Base-by-base conservation (phyloP, 2,329 filamentous ascomycete species). In the Septoria petroselini region DNA sequence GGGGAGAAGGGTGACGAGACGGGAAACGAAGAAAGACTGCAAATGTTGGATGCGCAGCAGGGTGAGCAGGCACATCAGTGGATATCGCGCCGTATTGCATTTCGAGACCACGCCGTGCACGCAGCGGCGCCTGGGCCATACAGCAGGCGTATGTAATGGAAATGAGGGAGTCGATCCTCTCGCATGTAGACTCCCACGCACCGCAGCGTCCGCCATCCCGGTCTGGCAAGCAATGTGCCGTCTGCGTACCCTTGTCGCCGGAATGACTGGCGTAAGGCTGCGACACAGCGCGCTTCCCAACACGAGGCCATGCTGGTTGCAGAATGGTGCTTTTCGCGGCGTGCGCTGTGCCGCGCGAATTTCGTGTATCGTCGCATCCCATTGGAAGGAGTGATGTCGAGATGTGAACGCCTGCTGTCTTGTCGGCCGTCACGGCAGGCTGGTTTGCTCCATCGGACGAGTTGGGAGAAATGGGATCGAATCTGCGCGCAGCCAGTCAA, bases 191-290 rank as follows among this genome's bases (percentile, higher is more conserved):
- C 46, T 41, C 30, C 31, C 37, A 15, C 41, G 48, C 48, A 50
- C 48, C 11, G 48, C 48, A 50, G 41, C 23, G 30, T 33, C 30
- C 30, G 14, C 4, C 40, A 19, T 11, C 40, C 21, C 23, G 33
- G 34, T 37, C 35, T 21, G 21, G 19, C 25, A 27, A 29, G 17
- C 23, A 33, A 27, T 23, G 23, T 21, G 41, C 40, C 30, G 15
- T 33, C 34, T 15, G 41, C 42, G 11, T 37, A 38, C 25, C 48
- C 40, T 18, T 41, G 38, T 46, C 30, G 25, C 30, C 25, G 48
- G 38, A 52, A 37, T 9, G 23, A 27, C 23, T 14, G 23, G 35
- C 43, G 30, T 48, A 52, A 41, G 48, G 48, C 48, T 51, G 48
- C 41, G 23, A 34, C 40, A 35, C 41, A 34, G 37, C 37, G 25